Percentiles rank a stretch among this genome's conserved stretches.
phyloP scores from a whole-genome alignment of 2,329 filamentous ascomycete genomes.

The Monosporascus sp. region DNA sequence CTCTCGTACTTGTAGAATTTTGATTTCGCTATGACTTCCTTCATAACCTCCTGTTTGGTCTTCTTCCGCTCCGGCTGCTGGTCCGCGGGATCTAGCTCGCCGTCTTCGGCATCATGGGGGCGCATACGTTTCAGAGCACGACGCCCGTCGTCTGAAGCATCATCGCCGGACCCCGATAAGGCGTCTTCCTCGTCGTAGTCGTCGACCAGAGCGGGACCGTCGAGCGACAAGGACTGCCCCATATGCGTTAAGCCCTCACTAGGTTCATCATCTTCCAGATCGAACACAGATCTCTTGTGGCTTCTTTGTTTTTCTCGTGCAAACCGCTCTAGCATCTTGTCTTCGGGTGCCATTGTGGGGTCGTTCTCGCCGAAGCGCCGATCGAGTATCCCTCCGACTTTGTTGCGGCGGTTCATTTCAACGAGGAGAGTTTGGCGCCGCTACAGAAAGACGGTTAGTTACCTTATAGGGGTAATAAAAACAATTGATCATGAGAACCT shows the following conservation, averaged over 20 bases:
- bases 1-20: conserved; percentile 93
- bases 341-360: conserved; percentile 86
- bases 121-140: conserved; percentile 54
- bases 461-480: neutral
- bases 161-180: conserved; percentile 52
- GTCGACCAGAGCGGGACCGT: conserved; percentile 49
- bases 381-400: conserved; percentile 88
- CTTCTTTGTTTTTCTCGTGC: conserved; percentile 77
- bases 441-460: conserved; percentile 32
- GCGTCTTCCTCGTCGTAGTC: conserved; percentile 79
- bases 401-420: conserved; percentile 84
- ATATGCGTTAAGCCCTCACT: conserved; percentile 70
- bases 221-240: conserved; percentile 67
- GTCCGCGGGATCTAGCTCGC: conserved; percentile 43
- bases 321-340: conserved; percentile 87
- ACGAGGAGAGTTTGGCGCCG: conserved; percentile 78
- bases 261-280: conserved; percentile 76
- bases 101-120: conserved; percentile 41
- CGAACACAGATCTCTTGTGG: conserved; percentile 79
- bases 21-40: conserved; percentile 95
- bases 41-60: conserved; percentile 94
- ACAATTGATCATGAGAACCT: conserved; percentile 19
- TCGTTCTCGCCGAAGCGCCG: conserved; percentile 94
- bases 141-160: conserved; percentile 47
- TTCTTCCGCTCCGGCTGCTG: conserved; percentile 79